phyloP scores from a whole-genome alignment of 768 basidiomycete species.

The Pulveroboletus frians region DNA sequence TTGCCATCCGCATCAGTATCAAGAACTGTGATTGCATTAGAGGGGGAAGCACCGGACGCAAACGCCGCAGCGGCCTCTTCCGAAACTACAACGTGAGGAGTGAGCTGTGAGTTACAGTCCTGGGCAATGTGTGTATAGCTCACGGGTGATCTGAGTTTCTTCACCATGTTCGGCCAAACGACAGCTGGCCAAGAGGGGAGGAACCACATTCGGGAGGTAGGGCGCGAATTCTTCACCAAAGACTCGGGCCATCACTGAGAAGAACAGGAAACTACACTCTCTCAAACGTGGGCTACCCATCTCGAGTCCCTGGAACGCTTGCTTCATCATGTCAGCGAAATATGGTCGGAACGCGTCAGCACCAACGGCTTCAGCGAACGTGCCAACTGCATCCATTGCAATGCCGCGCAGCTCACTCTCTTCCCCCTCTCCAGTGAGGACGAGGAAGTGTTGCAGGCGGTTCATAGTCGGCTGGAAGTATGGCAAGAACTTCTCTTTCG shows the following conservation, averaged over 20 bases:
- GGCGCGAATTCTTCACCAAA: conserved; percentile 91
- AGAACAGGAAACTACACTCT: conserved; percentile 97
- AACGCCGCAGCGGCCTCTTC: conserved; percentile 57
- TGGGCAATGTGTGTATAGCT: conserved; percentile 14
- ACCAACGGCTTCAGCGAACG: conserved; percentile 95
- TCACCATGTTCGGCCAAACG: conserved; percentile 81
- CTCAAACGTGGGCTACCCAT: conserved; percentile 82
- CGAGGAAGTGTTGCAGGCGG: conserved; percentile 83
- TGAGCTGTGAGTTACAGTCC: not conserved
- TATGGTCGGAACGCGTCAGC: conserved; percentile 91
- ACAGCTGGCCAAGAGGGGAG: conserved; percentile 77
- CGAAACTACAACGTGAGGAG: conserved; percentile 33
- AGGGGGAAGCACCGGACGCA: conserved; percentile 67
- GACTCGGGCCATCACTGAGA: conserved; percentile 96
- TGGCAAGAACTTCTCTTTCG: conserved; percentile 83
- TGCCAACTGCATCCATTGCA: conserved; percentile 98
- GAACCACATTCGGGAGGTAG: conserved; percentile 83
- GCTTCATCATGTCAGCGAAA: conserved; percentile 94
- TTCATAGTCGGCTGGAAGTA: conserved; percentile 93
- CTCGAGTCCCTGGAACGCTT: conserved; percentile 85
- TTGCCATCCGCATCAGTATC: conserved; percentile 53
- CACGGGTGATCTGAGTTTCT: conserved; percentile 39
- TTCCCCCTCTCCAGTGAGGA: conserved; percentile 81
- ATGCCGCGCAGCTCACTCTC: conserved; percentile 94
- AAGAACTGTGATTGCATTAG: conserved; percentile 61